These are phyloP conservation scores for Chenopodium suecicum DNA, from an alignment of 148 eudicot genomes.

Conservation along the genomic window DNA sequence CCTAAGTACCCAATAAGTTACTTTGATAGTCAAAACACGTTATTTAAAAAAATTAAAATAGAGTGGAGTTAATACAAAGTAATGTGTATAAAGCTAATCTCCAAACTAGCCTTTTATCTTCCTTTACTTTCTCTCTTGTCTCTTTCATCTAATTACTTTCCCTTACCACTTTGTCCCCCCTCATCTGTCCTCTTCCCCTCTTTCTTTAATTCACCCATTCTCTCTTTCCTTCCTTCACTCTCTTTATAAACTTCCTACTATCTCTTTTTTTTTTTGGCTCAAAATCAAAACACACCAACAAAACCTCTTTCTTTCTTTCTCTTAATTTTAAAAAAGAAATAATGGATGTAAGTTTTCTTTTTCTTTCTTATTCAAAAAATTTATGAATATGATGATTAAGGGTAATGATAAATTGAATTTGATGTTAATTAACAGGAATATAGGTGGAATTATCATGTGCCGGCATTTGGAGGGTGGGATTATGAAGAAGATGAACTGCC, in stretches of 20 bases:
- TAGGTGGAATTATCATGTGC: constrained; percentile 60
- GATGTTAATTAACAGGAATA: constrained; percentile 11
- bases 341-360: constrained; percentile 36
- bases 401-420: neutral
- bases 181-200: neutral
- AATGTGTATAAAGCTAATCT: neutral
- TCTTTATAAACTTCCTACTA: constrained; percentile 3
- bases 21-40: too few relatives aligned
- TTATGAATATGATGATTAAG: neutral
- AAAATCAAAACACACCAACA: neutral
- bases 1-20: too few relatives aligned
- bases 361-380: neutral
- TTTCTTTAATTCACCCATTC: neutral
- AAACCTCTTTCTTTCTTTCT: neutral
- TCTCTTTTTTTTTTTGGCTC: neutral
- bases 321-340: neutral
- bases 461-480: constrained; percentile 93
- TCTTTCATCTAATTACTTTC: constrained; percentile 33
- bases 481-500: constrained; percentile 47
- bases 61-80: too few relatives aligned
- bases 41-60: too few relatives aligned
- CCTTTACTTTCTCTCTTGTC: constrained; percentile 30
- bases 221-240: neutral
- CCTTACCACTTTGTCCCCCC: constrained; percentile 29
- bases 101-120: constrained; percentile 18